Evolutionary conservation across 2,329 filamentous ascomycete genomes (phyloP), one percentile per base, ranked within the genome.

Genomic region (Claviceps sp.): DNA sequence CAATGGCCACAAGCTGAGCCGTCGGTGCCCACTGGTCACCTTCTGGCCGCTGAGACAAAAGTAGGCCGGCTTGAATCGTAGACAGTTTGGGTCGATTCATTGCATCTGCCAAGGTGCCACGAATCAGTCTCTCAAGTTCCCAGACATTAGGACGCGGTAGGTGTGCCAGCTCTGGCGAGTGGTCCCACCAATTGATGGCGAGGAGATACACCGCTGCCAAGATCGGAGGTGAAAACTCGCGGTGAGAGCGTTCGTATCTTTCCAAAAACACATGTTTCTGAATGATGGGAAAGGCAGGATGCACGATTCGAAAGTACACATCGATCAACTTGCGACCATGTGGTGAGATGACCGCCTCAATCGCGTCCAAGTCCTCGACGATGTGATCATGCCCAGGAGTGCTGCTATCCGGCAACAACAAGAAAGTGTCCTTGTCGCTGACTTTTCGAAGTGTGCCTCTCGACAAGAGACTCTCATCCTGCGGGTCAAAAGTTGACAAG

Each of bases 171-270:
- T 81, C 78, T 17, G 82, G 77, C 55, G 82, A 84, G 55, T 86
- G 77, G 49, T 88, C 81, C 82, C 89, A 93, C 83, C 89, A 95
- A 65, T 91, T 89, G 61, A 94, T 78, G 8, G 89, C 87, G 23
- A 95, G 72, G 23, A 95, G 80, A 61, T 95, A 93, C 59, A 94
- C 82, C 50, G 86, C 86, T 36, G 86, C 86, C 16, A 94, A 73
- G 26, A 93, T 71, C 11, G 85, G 79, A 1, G 88, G 86, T 14
- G 86, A 83, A 61, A 91, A 86, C 58, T 86, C 82, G 50, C 79
- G 78, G 59, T 86, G 80, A 43, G 82, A 82, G 58, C 81, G 78
- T 47, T 82, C 79, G 68, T 90, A 88, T 61, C 86, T 85, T 64
- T 90, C 85, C 55, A 86, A 72, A 58, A 91, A 91, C 52, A 89